Evolutionary conservation across 108 stramenopile genomes (phyloP), one percentile per base, ranked within the genome.

Genomic region (Nitzschia sp.): DNA sequence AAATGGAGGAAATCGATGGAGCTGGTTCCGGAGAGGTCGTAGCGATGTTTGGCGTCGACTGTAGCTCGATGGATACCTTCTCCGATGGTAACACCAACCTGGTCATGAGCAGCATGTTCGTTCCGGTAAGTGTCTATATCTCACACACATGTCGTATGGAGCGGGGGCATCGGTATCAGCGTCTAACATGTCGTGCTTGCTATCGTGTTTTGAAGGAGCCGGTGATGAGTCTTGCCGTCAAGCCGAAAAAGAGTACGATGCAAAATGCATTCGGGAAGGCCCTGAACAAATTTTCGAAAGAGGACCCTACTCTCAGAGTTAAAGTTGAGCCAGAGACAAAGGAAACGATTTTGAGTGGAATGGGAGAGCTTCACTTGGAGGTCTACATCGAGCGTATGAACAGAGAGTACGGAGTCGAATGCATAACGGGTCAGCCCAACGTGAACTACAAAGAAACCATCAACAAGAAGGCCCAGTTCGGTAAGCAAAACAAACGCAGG

Each of bases 391-490:
- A 99, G 79, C 94, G 99, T 2, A 94, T 99, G 93, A 92, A 81
- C 59, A 88, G 98, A 30, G 99, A 99, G 79, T 99, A 98, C 84
- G 79, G 82, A 53, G 97, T 98, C 21, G 97, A 98, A 38, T 82
- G 81, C 48, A 63, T 92, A 11, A 90, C 93, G 5, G 99, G 99
- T 17, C 84, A 91, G 57, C 99, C 99, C 0, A 92, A 89, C 64
- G 99, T 99, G 19, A 99, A 96, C 74, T 99, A 99, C 91, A 95
- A 98, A 67, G 99, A 99, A 77, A 97, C 98, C 1, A 95, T 99
- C 75, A 83, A 77, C 54, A 66, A 70, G 24, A 84, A 80, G 59
- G 84, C 73, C 21, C 66, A 83, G 42, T 99, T 98, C 80, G 96
- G n/a, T n/a, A n/a, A n/a, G n/a, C n/a, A n/a, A n/a, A n/a, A n/a